Evolutionary conservation across 2,329 filamentous ascomycete genomes (phyloP).

Genomic region (Diplodia mutila): DNA sequence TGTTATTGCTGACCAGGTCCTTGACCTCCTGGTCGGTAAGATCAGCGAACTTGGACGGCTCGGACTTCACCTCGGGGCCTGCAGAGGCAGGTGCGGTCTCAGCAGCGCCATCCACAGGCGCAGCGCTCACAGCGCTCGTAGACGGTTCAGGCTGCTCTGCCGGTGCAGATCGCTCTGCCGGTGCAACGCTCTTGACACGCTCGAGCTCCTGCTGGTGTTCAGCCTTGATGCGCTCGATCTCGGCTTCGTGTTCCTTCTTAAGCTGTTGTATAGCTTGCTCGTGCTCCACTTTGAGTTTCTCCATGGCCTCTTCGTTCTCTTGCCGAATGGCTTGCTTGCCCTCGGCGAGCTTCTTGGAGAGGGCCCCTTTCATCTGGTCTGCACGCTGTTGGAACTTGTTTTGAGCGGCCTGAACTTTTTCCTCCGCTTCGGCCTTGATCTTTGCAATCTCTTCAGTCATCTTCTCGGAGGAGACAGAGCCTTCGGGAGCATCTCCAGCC

Average conservation of each 20-base stretch:
- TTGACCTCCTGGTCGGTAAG: conserved; percentile 55
- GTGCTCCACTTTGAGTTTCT: conserved; percentile 49
- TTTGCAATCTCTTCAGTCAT: conserved; percentile 49
- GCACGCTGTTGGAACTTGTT: conserved; percentile 68
- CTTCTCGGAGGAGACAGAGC: conserved; percentile 50
- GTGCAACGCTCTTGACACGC: conserved; percentile 31
- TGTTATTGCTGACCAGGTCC: conserved; percentile 55
- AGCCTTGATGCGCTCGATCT: conserved; percentile 41
- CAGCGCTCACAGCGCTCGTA: not conserved
- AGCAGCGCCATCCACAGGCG: conserved; percentile 3
- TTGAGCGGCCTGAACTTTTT: conserved; percentile 63
- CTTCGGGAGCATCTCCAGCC: conserved; percentile 26
- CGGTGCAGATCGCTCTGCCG: not conserved
- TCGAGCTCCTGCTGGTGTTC: conserved; percentile 44
- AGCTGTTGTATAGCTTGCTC: conserved; percentile 45
- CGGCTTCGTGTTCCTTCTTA: conserved; percentile 30
- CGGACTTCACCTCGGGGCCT: conserved; percentile 39
- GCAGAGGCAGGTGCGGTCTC: conserved; percentile 31
- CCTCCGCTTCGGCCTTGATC: conserved; percentile 44
- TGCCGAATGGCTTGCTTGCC: conserved; percentile 45
- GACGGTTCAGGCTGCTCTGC: too few relatives aligned
- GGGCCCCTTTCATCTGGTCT: conserved; percentile 68
- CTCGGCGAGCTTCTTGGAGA: conserved; percentile 70
- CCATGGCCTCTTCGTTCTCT: conserved; percentile 46
- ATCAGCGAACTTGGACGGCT: conserved; percentile 36